phyloP scores from a whole-genome alignment of 2,329 filamentous ascomycete species.

The Diaporthe ampelina region DNA sequence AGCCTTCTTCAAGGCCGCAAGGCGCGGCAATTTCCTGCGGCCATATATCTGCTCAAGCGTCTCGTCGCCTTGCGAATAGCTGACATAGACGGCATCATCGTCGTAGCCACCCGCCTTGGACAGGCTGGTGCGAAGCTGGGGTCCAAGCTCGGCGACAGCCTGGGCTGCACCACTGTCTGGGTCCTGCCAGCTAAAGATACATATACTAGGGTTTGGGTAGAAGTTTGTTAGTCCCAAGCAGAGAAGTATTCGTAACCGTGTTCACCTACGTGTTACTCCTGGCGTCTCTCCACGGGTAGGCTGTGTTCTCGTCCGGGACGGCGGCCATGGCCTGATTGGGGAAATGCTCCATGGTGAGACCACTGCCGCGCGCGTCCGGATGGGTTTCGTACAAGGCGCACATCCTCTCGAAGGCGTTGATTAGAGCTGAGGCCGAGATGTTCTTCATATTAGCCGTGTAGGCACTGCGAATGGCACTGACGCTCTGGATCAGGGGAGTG shows the following conservation, averaged over 20 bases:
- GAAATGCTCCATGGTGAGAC: not conserved
- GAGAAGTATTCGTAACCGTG: too few species aligned
- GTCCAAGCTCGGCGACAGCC: not conserved
- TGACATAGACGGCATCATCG: not conserved
- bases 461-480: not conserved
- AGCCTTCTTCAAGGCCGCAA: not conserved
- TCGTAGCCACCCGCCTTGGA: not conserved
- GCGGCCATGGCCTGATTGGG: not conserved
- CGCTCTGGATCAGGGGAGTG: not conserved
- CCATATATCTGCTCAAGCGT: not conserved
- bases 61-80: not conserved
- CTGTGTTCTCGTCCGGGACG: not conserved
- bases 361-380: not conserved
- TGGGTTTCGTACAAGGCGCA: not conserved
- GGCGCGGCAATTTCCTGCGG: not conserved
- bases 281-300: not conserved
- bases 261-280: not conserved
- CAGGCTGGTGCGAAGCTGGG: not conserved
- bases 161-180: not conserved
- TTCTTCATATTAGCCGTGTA: not conserved
- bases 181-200: not conserved
- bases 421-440: not conserved
- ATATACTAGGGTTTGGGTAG: not conserved
- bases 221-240: not conserved
- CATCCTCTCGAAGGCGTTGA: not conserved